Evolutionary conservation across 2,329 filamentous ascomycete genomes (phyloP).

Genomic region (Colletotrichum melonis): DNA sequence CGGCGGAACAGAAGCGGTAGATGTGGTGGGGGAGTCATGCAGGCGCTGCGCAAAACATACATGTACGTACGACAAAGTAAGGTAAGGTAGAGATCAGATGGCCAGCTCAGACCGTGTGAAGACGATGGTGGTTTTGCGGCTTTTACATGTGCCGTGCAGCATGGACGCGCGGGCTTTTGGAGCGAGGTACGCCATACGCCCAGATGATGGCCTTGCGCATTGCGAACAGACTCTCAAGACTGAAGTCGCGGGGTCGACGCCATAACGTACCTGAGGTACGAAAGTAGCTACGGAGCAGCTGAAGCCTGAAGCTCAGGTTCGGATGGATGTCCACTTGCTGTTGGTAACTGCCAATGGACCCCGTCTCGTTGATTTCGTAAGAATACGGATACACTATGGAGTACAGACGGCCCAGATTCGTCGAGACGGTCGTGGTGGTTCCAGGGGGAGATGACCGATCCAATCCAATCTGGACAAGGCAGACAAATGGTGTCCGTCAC

Average conservation of each 20-base stretch:
- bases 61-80: no score
- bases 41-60: not conserved
- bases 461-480: conserved; percentile 2
- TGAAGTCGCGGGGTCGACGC: not conserved
- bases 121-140: conserved; percentile 4
- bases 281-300: not conserved
- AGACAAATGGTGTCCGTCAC: conserved; percentile 11
- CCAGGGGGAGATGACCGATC: conserved; percentile 28
- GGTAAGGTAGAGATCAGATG: not conserved
- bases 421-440: conserved; percentile 1
- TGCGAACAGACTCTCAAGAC: not conserved
- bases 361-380: not conserved
- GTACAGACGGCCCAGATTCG: not conserved
- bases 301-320: not conserved
- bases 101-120: conserved; percentile 18
- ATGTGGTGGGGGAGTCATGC: not conserved
- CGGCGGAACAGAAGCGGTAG: not conserved
- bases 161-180: not conserved
- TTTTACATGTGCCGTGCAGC: conserved; percentile 6
- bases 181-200: not conserved
- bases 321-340: not conserved
- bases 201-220: conserved; percentile 3
- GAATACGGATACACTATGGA: not conserved
- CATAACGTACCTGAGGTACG: not conserved
- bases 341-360: not conserved